A percentile compares a stretch with the other conserved stretches of the same genome.
phyloP scores from a whole-genome alignment of 2,329 filamentous ascomycete genomes.

The Myriosclerotinia curreyana region DNA sequence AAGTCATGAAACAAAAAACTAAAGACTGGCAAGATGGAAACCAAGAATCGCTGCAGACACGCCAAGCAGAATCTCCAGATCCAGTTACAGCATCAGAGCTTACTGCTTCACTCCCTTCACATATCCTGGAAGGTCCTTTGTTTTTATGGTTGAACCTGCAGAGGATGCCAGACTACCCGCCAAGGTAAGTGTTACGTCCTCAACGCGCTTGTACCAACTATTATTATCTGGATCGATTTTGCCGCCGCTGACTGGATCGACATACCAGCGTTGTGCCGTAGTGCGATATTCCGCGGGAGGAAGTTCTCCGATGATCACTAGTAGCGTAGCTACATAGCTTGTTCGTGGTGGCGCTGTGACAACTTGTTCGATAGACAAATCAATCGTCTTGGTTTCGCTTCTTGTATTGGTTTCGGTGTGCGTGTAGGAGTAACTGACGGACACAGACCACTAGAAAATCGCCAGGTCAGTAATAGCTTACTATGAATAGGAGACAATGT shows the following conservation, averaged over 20 bases:
- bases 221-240: neutral
- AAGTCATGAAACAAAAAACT: too few species aligned
- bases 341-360: neutral
- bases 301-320: neutral
- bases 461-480: too few species aligned
- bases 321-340: neutral
- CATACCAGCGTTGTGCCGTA: neutral
- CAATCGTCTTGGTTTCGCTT: neutral
- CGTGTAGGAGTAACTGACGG: neutral
- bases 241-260: neutral
- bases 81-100: too few species aligned
- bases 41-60: too few species aligned
- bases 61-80: too few species aligned
- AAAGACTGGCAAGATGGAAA: too few species aligned
- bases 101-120: too few species aligned
- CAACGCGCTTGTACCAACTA: neutral
- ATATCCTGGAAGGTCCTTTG: too few species aligned
- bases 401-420: neutral
- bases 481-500: too few species aligned
- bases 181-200: neutral
- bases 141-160: too few species aligned
- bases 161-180: slow-evolving; percentile 4
- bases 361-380: neutral
- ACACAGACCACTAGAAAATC: neutral
- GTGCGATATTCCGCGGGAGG: neutral